Conservation (phyloP, 2,329 filamentous ascomycete genomes). For the Bipolaris oryzae region DNA sequence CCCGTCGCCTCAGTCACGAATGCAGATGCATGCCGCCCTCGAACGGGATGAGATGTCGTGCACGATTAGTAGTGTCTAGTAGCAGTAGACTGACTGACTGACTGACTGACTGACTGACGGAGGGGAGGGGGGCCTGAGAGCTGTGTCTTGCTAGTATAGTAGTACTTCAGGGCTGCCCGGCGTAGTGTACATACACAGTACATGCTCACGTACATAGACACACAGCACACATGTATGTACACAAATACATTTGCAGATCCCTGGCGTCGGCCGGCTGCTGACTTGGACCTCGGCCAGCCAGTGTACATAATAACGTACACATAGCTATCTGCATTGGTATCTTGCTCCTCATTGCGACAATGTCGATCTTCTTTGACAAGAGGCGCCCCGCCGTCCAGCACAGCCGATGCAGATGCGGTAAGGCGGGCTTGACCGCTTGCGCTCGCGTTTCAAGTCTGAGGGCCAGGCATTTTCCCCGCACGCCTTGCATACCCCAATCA, state of each 20-base stretch:
- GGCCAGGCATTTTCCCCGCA: slow-evolving; percentile 19
- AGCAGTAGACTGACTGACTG: too few species aligned
- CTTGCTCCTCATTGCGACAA: neutral
- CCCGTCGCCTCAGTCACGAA: slow-evolving; percentile 16
- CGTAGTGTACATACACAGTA: too few species aligned
- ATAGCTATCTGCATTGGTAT: too few species aligned
- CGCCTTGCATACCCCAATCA: slow-evolving; percentile 13
- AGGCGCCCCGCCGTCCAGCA: slow-evolving; percentile 6
- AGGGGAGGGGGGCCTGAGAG: too few species aligned
- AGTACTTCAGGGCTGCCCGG: too few species aligned
- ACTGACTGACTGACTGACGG: too few species aligned
- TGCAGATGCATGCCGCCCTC: slow-evolving; percentile 21
- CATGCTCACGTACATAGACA: too few species aligned
- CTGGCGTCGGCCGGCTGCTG: neutral
- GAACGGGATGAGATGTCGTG: slow-evolving; percentile 11
- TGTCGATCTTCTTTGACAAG: slow-evolving; percentile 5
- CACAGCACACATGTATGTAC: too few species aligned
- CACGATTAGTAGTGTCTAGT: neutral
- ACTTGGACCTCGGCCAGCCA: too few species aligned
- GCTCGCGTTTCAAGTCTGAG: slow-evolving; percentile 15
- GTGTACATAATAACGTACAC: too few species aligned
- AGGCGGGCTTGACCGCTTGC: slow-evolving; percentile 11
- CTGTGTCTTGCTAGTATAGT: too few species aligned
- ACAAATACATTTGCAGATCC: too few species aligned
- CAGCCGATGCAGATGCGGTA: slow-evolving; percentile 10